Percentiles rank a stretch among this genome's conserved stretches.
These are phyloP conservation scores for Lactarius evosmus DNA, from an alignment of 768 basidiomycete genomes.

Conservation along the genomic window DNA sequence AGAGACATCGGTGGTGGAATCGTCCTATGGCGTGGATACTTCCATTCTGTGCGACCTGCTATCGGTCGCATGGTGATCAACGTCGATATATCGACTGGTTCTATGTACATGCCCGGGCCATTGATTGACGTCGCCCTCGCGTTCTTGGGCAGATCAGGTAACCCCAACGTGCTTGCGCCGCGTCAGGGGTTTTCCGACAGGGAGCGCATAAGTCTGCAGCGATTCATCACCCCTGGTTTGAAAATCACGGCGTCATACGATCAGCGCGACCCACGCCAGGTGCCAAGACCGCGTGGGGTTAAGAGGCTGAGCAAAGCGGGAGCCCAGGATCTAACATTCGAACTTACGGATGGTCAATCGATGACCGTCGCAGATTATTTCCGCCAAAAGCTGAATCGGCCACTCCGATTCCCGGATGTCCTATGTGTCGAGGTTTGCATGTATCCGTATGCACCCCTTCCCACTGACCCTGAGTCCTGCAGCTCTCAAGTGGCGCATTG, in stretches of 20 bases:
- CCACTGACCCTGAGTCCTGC: not conserved
- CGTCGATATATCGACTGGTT: constrained; percentile 72
- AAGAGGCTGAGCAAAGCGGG: constrained; percentile 55
- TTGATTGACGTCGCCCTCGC: constrained; percentile 59
- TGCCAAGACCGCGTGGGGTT: constrained; percentile 50
- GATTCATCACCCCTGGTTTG: constrained; percentile 55
- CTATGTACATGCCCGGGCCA: constrained; percentile 67
- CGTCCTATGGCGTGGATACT: constrained; percentile 74
- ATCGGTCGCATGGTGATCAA: constrained; percentile 65
- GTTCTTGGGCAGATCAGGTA: constrained; percentile 40
- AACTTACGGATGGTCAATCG: constrained; percentile 50
- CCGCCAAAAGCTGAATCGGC: constrained; percentile 46
- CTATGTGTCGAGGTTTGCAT: constrained; percentile 63
- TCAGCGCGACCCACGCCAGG: constrained; percentile 8
- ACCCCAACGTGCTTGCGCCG: constrained; percentile 42
- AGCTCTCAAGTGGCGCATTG: constrained; percentile 61
- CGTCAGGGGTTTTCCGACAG: constrained; percentile 46
- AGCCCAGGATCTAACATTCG: constrained; percentile 54
- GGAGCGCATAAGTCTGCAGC: constrained; percentile 50
- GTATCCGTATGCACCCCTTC: not conserved
- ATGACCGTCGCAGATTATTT: constrained; percentile 67
- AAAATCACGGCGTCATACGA: constrained; percentile 44
- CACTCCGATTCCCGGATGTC: constrained; percentile 57
- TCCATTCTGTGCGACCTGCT: constrained; percentile 72
- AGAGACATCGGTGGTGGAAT: constrained; percentile 60